phyloP scores from a whole-genome alignment of 257 asterid genomes.

The Nicotiana benthamiana region DNA sequence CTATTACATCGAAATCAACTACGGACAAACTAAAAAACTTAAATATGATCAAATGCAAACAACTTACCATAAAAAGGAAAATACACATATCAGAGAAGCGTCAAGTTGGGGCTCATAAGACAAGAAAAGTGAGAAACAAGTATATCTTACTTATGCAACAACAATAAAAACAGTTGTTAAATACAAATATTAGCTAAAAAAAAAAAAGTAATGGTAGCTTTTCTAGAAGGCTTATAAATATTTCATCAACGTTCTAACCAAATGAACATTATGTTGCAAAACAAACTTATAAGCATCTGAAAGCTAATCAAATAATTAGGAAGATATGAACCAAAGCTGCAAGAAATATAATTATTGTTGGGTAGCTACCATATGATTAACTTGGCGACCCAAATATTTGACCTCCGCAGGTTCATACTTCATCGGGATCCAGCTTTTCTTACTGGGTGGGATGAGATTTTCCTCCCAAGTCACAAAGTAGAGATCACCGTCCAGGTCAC shows the following conservation, averaged over 20 bases:
- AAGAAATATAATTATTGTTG: background rate
- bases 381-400: slow-evolving; percentile 36
- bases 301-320: background rate
- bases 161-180: background rate
- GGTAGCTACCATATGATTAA: slow-evolving; percentile 41
- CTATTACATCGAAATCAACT: background rate
- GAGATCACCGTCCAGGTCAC: slow-evolving; percentile 92
- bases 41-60: background rate
- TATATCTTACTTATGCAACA: background rate
- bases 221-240: background rate
- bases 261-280: background rate
- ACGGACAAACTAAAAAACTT: background rate
- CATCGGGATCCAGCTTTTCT: slow-evolving; percentile 76
- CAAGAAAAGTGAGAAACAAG: background rate
- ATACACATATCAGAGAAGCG: background rate
- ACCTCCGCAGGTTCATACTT: slow-evolving; percentile 56
- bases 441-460: slow-evolving; percentile 81
- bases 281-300: background rate
- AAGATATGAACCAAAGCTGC: background rate
- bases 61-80: background rate
- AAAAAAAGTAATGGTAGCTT: background rate
- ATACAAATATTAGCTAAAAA: background rate
- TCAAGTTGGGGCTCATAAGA: background rate
- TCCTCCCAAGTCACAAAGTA: slow-evolving; percentile 95
- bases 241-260: background rate